Conservation (phyloP, 768 basidiomycete species). For the Vishniacozyma victoriae region DNA sequence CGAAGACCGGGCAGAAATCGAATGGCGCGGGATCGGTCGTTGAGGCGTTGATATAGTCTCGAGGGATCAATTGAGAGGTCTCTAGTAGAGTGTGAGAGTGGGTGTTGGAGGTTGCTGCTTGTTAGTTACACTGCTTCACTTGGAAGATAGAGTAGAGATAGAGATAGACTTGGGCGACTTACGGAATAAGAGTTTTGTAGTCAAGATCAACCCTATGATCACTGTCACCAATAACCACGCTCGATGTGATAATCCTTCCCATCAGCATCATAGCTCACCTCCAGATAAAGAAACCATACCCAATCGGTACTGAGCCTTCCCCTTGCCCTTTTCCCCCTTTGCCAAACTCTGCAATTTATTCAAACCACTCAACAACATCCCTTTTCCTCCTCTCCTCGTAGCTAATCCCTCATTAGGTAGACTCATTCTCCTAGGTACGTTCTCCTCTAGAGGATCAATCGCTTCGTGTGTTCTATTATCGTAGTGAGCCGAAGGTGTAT, state of each 20-base stretch:
- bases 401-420: not conserved
- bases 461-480: no score
- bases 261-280: not conserved
- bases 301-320: not conserved
- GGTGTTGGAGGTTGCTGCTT: conserved; percentile 4
- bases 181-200: conserved; percentile 30
- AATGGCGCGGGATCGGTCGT: conserved; percentile 61
- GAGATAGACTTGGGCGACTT: conserved; percentile 2
- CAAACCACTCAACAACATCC: not conserved
- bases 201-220: conserved; percentile 19
- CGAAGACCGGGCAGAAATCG: conserved; percentile 81
- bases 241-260: conserved; percentile 24
- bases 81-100: conserved; percentile 16
- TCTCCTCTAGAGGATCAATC: no score
- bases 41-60: conserved; percentile 73
- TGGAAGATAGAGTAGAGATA: not conserved
- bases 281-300: not conserved
- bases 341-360: not conserved
- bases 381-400: not conserved
- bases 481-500: no score
- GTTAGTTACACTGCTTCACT: not conserved
- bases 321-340: not conserved
- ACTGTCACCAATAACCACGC: conserved; percentile 30
- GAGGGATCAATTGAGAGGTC: conserved; percentile 49
- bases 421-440: no score